Evolutionary conservation across 2,329 filamentous ascomycete genomes (phyloP).

Genomic region (Ophiostoma sp.): DNA sequence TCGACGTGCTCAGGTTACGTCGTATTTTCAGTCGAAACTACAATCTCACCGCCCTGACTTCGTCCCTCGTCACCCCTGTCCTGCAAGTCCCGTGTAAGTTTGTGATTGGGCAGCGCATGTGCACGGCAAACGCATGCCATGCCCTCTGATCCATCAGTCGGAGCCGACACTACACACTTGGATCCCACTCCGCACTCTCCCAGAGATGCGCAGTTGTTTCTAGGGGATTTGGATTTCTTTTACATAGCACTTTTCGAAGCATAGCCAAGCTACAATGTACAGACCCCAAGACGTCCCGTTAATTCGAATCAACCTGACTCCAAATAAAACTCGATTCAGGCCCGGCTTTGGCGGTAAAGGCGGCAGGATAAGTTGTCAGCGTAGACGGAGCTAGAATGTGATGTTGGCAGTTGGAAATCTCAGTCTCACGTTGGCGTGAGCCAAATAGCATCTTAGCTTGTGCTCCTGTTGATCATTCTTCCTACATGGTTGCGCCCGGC

Average conservation of each 20-base stretch:
- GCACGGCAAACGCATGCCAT: not conserved
- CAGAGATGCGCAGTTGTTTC: not conserved
- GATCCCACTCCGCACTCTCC: not conserved
- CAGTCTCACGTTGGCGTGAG: not conserved
- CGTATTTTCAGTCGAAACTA: not conserved
- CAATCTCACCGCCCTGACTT: conserved; percentile 4
- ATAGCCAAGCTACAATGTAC: not conserved
- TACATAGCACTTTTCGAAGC: not conserved
- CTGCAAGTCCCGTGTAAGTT: not conserved
- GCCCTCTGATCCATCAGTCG: not conserved
- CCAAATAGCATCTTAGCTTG: not conserved
- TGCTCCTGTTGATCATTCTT: not conserved
- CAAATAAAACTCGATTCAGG: no score
- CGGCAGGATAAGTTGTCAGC: not conserved
- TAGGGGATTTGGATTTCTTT: not conserved
- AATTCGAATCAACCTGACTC: not conserved
- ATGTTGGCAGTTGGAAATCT: not conserved
- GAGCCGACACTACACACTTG: not conserved
- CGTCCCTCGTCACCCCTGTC: not conserved
- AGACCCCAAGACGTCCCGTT: not conserved
- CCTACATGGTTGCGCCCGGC: not conserved
- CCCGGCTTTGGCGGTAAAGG: not conserved
- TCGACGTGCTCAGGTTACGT: not conserved
- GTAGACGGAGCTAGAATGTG: not conserved
- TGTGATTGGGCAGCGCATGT: not conserved